Base-by-base conservation (phyloP, 75 land plant genomes). In the Cunninghamia lanceolata region DNA sequence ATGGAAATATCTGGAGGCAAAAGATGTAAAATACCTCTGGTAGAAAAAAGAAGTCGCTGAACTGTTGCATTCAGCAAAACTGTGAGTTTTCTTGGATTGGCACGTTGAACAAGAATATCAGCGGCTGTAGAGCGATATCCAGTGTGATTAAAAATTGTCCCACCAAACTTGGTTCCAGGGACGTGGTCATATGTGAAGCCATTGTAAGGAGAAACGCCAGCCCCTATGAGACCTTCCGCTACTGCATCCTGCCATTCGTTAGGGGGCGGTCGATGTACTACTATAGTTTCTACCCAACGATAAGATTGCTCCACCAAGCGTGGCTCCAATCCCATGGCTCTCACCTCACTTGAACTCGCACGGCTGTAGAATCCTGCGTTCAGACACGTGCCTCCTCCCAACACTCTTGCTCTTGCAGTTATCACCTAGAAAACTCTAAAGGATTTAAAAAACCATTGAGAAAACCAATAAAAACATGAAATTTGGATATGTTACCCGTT, bases 361-460 rank as follows among this genome's bases (percentile, higher is more conserved):
- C 95, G 84, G 9, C 89, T 89, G 89, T 94, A 96, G 88, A 96
- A 96, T 46, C 98, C 98, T 5, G 96, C 96, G 79, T 95, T 95
- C 76, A 96, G 86, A 89, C 91, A 89, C 36, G 89, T 86, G 17
- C 94, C 94, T 28, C 98, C 98, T n/a, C 96, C 96, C 66, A 96
- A 82, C 25, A 96, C 95, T 15, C 95, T 87, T 21, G 92, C 94
- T n/a, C 98, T 84, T 1, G 93, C 43, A 84, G 92, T 95, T 17
- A 90, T 79, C 68, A 95, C 38, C 16, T 54, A 16, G n/a, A n/a
- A n/a, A 0, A n/a, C n/a, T n/a, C n/a, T n/a, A n/a, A n/a, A 1
- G 42, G 42, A 40, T 40, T 40, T 40, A 3, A 40, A 4, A 40
- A 3, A 40, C 42, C 42, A 47, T 10, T 13, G 14, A 46, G 50